A percentile compares a stretch with the other conserved stretches of the same genome.
Conservation (phyloP, 1,284 basidiomycete genomes). For the Trichosporon coremiiforme region DNA sequence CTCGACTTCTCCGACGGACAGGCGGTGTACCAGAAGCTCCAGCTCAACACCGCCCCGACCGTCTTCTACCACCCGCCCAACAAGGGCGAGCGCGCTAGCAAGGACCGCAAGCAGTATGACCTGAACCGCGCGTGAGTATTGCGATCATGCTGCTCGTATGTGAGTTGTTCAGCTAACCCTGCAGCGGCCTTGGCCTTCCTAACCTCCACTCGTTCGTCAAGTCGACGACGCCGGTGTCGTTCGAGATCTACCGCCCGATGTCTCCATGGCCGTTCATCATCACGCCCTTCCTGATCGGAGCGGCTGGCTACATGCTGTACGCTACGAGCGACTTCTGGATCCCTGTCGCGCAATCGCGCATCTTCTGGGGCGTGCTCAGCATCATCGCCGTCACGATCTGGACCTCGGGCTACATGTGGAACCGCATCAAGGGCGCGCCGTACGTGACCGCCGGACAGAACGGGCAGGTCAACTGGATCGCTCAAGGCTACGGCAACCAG, state of each 20-base stretch:
- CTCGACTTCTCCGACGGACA: conserved; percentile 79
- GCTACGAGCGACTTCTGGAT: conserved; percentile 60
- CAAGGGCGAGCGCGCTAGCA: conserved; percentile 67
- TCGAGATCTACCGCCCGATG: conserved; percentile 53
- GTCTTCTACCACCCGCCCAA: conserved; percentile 75
- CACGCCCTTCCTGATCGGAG: conserved; percentile 62
- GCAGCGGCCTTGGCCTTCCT: conserved; percentile 75
- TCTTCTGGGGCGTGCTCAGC: conserved; percentile 65
- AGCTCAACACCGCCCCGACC: conserved; percentile 73
- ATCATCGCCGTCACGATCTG: conserved; percentile 74
- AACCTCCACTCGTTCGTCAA: conserved; percentile 76
- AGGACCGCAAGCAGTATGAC: conserved; percentile 67
- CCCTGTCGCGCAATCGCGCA: conserved; percentile 69
- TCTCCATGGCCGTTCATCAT: conserved; percentile 61
- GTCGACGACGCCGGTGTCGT: conserved; percentile 61
- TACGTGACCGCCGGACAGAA: conserved; percentile 61
- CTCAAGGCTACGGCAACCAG: conserved; percentile 84
- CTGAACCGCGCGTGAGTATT: conserved; percentile 64
- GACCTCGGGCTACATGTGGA: conserved; percentile 96
- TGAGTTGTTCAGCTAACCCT: conserved; percentile 16
- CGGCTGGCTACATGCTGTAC: conserved; percentile 35
- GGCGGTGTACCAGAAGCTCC: conserved; percentile 73
- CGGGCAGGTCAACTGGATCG: conserved; percentile 74
- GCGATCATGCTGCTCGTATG: background rate
- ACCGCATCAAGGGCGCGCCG: conserved; percentile 81